phyloP scores from a whole-genome alignment of 768 basidiomycete genomes.

The Lanmaoa rubissima region DNA sequence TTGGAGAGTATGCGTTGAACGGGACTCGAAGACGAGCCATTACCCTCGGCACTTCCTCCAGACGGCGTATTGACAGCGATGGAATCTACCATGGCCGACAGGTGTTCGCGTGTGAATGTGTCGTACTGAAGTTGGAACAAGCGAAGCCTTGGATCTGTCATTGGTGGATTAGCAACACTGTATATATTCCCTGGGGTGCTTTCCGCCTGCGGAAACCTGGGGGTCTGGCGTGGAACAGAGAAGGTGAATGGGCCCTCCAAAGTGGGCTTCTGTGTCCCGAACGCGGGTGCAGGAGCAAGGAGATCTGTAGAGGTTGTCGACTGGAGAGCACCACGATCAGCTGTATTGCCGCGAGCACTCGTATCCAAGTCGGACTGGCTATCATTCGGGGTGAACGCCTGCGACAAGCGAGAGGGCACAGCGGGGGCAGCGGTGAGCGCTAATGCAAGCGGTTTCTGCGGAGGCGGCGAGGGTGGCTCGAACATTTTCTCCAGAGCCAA shows the following conservation, averaged over 20 bases:
- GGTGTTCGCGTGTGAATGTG: constrained; percentile 91
- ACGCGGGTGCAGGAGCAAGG: constrained; percentile 15
- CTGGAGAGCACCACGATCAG: constrained; percentile 7
- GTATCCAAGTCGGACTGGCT: constrained; percentile 26
- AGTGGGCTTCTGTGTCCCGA: constrained; percentile 44
- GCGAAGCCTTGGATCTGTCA: constrained; percentile 72
- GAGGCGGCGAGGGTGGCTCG: constrained; percentile 85
- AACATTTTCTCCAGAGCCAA: constrained; percentile 89
- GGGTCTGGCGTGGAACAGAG: constrained; percentile 49
- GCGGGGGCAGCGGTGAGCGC: constrained; percentile 29
- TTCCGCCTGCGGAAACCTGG: constrained; percentile 50
- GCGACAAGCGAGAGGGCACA: constrained; percentile 38
- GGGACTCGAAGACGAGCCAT: constrained; percentile 46
- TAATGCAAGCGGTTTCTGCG: constrained; percentile 20
- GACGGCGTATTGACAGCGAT: constrained; percentile 82
- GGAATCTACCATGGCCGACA: constrained; percentile 91
- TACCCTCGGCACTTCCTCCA: constrained; percentile 44
- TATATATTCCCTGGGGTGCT: constrained; percentile 48
- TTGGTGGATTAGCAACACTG: constrained; percentile 30
- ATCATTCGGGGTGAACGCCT: constrained; percentile 34
- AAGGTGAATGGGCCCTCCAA: constrained; percentile 74
- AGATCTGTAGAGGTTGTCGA: constrained; percentile 10
- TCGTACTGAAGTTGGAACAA: constrained; percentile 96
- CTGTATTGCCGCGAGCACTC: constrained; percentile 9
- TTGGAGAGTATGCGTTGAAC: constrained; percentile 43